Evolutionary conservation across 768 basidiomycete genomes (phyloP), one percentile per base, ranked within the genome.

Genomic region (Lentinus tigrinus): DNA sequence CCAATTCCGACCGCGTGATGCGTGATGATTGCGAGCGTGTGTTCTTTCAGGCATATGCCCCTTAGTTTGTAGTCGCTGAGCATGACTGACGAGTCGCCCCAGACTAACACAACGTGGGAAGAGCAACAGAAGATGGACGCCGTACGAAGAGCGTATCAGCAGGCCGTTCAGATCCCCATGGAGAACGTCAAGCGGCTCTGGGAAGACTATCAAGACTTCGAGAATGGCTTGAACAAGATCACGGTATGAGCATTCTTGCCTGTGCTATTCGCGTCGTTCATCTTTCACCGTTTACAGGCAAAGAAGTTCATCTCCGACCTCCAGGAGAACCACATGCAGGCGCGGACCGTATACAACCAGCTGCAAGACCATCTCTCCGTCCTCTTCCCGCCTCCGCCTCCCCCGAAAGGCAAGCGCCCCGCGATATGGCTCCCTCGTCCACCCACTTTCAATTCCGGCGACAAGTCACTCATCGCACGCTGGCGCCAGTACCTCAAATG

Each of bases 401-500:
- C 78, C 10, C 78, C 83, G 3, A 71, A 74, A 6, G 68, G 72
- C 10, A 70, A 71, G 16, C 70, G 77, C 14, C 74, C 75, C 13
- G 64, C 74, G 2, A 72, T 91, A 27, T 83, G 82, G 58, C 76
- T 95, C 2, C 91, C 91, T 0, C 78, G 84, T 0, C 76, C 81
- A 9, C 90, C 94, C 4, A 88, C 82, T 23, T 93, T 93, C 73
- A 85, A 84, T 26, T 74, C 81, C 1, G 76, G 81, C 1, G 94
- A 97, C 67, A 80, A 90, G 44, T 80, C 81, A 16, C 80, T 89
- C 27, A 84, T 94, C n/a, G 84, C 86, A 23, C 83, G 84, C 24
- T 99, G 97, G 97, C 92, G 93, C 67, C 78, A 82, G 1, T 98
- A 98, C 70, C 75, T 98, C 37, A 94, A 94, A 65, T 98, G 91